phyloP scores from a whole-genome alignment of 78 protist species.

The slime mould (Dictyostelium discoideum) region dicty_2.7 NC_007088.5:6498501-6499000 shows the following conservation, averaged over 20 bases:
- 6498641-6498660: conserved; percentile 99
- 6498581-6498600: conserved; percentile 99
- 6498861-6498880: conserved; percentile 94
- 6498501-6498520: conserved; percentile 81
- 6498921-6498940: conserved; percentile 88
- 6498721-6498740: conserved; percentile 99
- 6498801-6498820: conserved; percentile 97
- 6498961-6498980: neutral
- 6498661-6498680: conserved; percentile 99
- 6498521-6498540: conserved; percentile 99
- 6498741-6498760: conserved; percentile 99
- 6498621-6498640: conserved; percentile 96
- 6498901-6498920: conserved; percentile 84
- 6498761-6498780: conserved; percentile 99
- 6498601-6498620: conserved; percentile 99
- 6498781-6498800: conserved; percentile 99
- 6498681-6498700: conserved; percentile 95
- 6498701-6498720: conserved; percentile 98
- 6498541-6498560: conserved; percentile 98
- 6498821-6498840: conserved; percentile 11
- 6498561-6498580: conserved; percentile 98
- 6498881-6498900: conserved; percentile 69
- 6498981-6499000: neutral
- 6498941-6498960: neutral
- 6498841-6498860: conserved; percentile 90